Percentiles rank a stretch among this genome's conserved stretches.
Conservation (phyloP, 352 stramenopile genomes). For the Blastocystis sp. region DNA sequence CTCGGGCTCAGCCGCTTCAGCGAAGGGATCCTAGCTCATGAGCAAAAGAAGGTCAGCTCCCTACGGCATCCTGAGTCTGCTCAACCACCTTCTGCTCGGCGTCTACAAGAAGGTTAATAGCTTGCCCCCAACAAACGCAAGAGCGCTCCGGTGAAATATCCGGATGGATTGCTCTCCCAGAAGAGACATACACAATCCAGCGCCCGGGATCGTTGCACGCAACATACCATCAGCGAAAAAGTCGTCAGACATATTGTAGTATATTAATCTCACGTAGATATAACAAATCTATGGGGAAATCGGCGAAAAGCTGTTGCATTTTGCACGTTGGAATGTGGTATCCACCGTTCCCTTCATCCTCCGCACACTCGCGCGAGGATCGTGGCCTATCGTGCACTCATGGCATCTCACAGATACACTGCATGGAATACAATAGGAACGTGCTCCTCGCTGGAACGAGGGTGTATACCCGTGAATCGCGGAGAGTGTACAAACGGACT, state of each 20-base stretch:
- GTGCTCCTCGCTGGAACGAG: no score
- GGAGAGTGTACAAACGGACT: no score
- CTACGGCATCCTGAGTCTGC: conserved; percentile 25
- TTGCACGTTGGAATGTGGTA: conserved; percentile 40
- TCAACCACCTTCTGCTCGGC: not conserved
- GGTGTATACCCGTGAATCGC: no score
- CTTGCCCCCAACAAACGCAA: not conserved
- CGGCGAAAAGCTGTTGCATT: conserved; percentile 5
- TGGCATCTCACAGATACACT: no score
- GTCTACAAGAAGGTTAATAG: conserved; percentile 55
- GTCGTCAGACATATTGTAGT: conserved; percentile 67
- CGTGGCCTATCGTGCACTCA: no score
- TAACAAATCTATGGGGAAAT: conserved; percentile 35
- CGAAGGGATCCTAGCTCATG: conserved; percentile 64
- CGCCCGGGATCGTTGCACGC: not conserved
- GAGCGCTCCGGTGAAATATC: not conserved
- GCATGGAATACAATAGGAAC: no score
- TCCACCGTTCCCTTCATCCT: not conserved
- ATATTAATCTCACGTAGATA: not conserved
- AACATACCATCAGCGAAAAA: conserved; percentile 69
- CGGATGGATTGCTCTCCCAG: not conserved
- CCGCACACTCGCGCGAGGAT: not conserved
- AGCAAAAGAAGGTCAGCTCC: conserved; percentile 7
- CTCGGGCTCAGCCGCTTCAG: conserved; percentile 35
- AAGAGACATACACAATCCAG: not conserved